These are phyloP conservation scores for Hypoxylon sp. DNA, from an alignment of 2,329 filamentous ascomycete species.

Conservation along the genomic window DNA sequence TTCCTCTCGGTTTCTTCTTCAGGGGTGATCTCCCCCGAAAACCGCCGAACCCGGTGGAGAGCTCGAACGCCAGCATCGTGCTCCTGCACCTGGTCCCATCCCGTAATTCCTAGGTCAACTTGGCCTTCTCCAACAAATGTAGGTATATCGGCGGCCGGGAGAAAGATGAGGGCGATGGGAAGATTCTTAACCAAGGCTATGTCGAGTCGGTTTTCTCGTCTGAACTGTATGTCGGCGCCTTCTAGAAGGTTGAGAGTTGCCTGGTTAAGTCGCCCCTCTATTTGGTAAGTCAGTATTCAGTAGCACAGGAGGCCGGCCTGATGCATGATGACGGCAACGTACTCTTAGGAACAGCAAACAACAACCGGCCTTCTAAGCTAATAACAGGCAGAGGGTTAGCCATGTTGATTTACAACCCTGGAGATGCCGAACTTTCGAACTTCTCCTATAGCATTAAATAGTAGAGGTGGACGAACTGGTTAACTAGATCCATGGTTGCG, in stretches of 20 bases:
- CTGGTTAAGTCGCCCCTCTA: conserved; percentile 94
- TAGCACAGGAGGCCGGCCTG: conserved; percentile 12
- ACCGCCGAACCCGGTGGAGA: conserved; percentile 63
- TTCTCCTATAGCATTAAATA: conserved; percentile 11
- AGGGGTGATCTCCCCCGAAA: conserved; percentile 62
- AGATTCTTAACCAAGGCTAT: conserved; percentile 98
- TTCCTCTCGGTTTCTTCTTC: conserved; percentile 61
- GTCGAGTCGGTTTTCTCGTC: conserved; percentile 93
- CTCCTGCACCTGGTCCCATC: conserved; percentile 91
- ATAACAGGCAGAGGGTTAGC: conserved; percentile 54
- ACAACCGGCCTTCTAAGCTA: conserved; percentile 90
- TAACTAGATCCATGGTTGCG: conserved; percentile 66
- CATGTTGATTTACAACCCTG: conserved; percentile 38
- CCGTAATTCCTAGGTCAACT: conserved; percentile 95
- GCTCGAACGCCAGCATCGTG: conserved; percentile 78
- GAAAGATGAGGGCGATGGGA: conserved; percentile 94
- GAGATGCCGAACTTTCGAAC: background rate
- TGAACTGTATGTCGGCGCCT: conserved; percentile 96
- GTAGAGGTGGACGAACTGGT: conserved; percentile 62
- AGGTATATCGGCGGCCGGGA: conserved; percentile 96
- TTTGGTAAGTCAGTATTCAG: conserved; percentile 49
- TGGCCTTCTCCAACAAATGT: conserved; percentile 96
- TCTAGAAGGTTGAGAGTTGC: conserved; percentile 90
- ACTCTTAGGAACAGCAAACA: conserved; percentile 99
- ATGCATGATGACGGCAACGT: conserved; percentile 59